Base-by-base conservation (phyloP, 495 filamentous ascomycete species). In the Gamarada debralockiae region DNA sequence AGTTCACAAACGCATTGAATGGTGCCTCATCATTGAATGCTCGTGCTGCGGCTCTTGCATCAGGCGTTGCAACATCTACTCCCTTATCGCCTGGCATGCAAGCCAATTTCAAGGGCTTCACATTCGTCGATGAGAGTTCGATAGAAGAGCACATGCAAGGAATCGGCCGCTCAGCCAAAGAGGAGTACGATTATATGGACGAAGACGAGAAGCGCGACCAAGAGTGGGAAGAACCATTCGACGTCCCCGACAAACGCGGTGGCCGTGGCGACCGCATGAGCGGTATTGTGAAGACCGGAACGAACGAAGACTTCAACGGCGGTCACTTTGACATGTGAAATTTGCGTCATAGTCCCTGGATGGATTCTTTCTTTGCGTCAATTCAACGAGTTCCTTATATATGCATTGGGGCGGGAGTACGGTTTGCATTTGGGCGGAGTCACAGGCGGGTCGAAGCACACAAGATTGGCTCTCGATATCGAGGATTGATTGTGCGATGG, bases 71-170 rank as follows among this genome's bases (percentile, higher is more conserved):
- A 22, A 88, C 87, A 6, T 92, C 86, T 15, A 97, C 93, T 0
- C 93, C 93, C 0, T 70, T 98, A 14, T 95, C 89, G 2, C 93
- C 95, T 2, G 90, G 89, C 12, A 90, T 97, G 74, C 93, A 98
- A 66, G 93, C 92, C 49, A 97, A 97, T 63, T 98, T 98, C 76
- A 87, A 92, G 58, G 93, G 93, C 22, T 98, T 98, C 68, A 98
- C 93, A 0, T 98, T 95, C 64, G 95, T 97, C 4, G 95, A 97
- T 61, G 95, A 98, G 69, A 97, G 90, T 62, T 86, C 89, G 18
- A 89, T 98, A 50, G 91, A 97, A 39, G 90, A 95, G 38, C 88
- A 96, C 53, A 89, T 95, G 71, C 76, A 75, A 55, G 27, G 27
- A 29, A 29, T 29, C 27, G 27, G 27, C 27, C 76, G 71, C 45